A percentile compares a stretch with the other conserved stretches of the same genome.
phyloP scores from a whole-genome alignment of 78 protist species.

The Abeoforma whisleri region DNA sequence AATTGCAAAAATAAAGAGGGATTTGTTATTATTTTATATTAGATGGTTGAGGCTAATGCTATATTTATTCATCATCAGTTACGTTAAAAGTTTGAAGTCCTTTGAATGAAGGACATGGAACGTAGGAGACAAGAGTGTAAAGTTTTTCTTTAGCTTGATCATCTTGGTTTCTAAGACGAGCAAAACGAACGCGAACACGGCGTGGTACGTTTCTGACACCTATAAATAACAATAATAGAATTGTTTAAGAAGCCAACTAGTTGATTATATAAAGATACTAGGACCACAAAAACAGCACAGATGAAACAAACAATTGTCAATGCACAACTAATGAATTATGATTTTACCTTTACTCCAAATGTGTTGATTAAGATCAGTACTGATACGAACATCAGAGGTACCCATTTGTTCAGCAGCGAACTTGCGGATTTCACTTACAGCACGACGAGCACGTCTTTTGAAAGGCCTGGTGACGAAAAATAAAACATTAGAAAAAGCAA shows the following conservation, averaged over 20 bases:
- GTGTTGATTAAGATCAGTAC: conserved; percentile 67
- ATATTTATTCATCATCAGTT: background rate
- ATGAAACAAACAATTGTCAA: too few relatives aligned
- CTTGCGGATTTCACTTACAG: conserved; percentile 61
- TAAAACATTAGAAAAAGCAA: too few relatives aligned
- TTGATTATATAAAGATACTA: too few relatives aligned
- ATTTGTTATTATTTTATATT: too few relatives aligned
- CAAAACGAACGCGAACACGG: conserved; percentile 80
- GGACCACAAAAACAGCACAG: too few relatives aligned
- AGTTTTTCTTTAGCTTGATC: conserved; percentile 78
- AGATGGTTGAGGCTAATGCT: too few relatives aligned
- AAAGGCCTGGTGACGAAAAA: too few relatives aligned
- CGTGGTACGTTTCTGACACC: conserved; percentile 71
- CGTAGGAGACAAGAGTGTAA: conserved; percentile 71
- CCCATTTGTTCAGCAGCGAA: conserved; percentile 75
- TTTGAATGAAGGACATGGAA: conserved; percentile 60
- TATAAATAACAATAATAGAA: too few relatives aligned
- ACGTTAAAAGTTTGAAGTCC: conserved; percentile 16
- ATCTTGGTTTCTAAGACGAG: conserved; percentile 80
- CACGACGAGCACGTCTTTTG: conserved; percentile 85
- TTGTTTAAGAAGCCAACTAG: too few relatives aligned
- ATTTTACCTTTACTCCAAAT: conserved; percentile 72
- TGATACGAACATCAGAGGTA: conserved; percentile 81
- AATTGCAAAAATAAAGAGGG: too few relatives aligned
- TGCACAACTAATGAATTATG: too few relatives aligned